Evolutionary conservation across 2,329 filamentous ascomycete species (phyloP).

Genomic region (Colletotrichum incanum): DNA sequence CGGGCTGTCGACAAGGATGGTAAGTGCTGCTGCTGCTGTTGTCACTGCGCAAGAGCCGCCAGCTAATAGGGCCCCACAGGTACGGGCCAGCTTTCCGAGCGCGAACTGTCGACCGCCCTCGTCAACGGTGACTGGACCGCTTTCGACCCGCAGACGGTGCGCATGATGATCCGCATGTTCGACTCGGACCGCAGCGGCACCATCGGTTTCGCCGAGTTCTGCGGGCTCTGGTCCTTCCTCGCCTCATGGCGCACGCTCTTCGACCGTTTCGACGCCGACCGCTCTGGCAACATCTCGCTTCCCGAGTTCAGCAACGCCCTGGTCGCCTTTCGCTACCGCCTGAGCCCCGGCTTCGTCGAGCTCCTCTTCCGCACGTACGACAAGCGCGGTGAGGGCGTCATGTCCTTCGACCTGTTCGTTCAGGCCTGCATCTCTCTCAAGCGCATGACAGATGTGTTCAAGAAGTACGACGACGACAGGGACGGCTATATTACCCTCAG

Average conservation of each 20-base stretch:
- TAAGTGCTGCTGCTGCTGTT: conserved; percentile 54
- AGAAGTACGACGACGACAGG: conserved; percentile 97
- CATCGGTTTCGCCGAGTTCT: conserved; percentile 97
- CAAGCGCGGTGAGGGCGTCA: conserved; percentile 78
- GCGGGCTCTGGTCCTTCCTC: conserved; percentile 95
- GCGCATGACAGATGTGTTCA: conserved; percentile 99
- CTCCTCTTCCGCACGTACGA: conserved; percentile 93
- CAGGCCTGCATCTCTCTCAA: conserved; percentile 97
- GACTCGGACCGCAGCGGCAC: conserved; percentile 90
- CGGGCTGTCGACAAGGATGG: conserved; percentile 90
- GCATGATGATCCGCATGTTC: conserved; percentile 99
- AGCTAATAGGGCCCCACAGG: conserved; percentile 59
- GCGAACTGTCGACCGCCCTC: conserved; percentile 88
- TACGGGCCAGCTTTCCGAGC: conserved; percentile 86
- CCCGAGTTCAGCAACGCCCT: conserved; percentile 92
- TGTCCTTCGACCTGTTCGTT: conserved; percentile 97
- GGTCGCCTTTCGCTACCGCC: conserved; percentile 92
- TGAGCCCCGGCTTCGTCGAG: conserved; percentile 87
- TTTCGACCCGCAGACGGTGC: conserved; percentile 94
- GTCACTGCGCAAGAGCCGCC: background rate
- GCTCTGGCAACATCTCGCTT: conserved; percentile 87
- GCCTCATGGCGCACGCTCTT: conserved; percentile 95
- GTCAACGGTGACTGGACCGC: conserved; percentile 97
- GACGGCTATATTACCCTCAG: conserved; percentile 92
- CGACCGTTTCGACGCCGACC: conserved; percentile 93